phyloP scores from a whole-genome alignment of 306 rosid genomes.

The Fragaria vesca region DNA sequence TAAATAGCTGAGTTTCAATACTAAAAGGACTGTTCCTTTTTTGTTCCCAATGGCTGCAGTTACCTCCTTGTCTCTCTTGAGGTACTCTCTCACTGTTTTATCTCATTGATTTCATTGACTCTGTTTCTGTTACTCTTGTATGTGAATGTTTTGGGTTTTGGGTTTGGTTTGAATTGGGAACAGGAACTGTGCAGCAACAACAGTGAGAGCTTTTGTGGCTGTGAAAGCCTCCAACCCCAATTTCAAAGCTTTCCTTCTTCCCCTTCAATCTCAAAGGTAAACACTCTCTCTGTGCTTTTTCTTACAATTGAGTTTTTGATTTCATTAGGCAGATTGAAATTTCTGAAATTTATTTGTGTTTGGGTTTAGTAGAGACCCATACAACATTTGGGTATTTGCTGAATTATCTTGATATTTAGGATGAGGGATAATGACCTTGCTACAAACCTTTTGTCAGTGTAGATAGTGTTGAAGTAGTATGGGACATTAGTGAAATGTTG shows the following conservation, averaged over 20 bases:
- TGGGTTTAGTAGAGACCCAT: background rate
- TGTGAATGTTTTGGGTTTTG: constrained; percentile 7
- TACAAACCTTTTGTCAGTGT: background rate
- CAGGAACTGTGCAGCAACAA: constrained; percentile 48
- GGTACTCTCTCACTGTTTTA: constrained; percentile 28
- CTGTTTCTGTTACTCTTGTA: background rate
- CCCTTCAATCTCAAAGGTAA: constrained; percentile 53
- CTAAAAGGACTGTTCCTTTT: background rate
- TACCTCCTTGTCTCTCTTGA: constrained; percentile 41
- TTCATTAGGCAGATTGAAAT: background rate
- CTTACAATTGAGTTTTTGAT: background rate
- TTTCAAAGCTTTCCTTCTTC: constrained; percentile 28
- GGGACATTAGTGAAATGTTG: background rate
- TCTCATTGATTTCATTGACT: constrained; percentile 1
- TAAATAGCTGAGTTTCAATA: background rate
- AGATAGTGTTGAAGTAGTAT: background rate
- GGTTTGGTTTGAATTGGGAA: constrained; percentile 16
- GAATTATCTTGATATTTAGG: background rate
- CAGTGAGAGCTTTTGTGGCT: constrained; percentile 47
- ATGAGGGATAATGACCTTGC: background rate
- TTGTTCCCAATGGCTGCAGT: constrained; percentile 50
- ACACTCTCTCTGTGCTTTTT: background rate
- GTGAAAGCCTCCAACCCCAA: constrained; percentile 38
- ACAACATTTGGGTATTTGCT: constrained; percentile 11
- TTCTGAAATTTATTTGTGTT: background rate